phyloP scores from a whole-genome alignment of 2,329 filamentous ascomycete species.

The Fonsecaea erecta region DNA sequence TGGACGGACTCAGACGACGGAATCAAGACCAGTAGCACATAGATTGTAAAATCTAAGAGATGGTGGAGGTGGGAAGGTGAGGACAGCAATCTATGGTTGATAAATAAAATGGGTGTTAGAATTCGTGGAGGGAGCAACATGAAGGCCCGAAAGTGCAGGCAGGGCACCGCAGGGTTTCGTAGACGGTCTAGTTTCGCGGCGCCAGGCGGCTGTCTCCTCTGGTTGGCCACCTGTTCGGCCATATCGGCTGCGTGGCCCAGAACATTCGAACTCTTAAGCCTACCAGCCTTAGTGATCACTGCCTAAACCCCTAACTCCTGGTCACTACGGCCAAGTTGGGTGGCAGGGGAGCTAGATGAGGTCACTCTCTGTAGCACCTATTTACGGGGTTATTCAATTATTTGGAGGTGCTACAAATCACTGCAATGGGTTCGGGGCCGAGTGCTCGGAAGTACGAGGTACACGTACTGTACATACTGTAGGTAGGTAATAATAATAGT shows the following conservation, averaged over 20 bases:
- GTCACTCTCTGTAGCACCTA: neutral
- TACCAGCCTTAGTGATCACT: constrained; percentile 4
- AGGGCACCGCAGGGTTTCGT: neutral
- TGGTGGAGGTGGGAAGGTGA: constrained; percentile 1
- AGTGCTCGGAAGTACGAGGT: neutral
- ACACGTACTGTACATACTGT: too few relatives aligned
- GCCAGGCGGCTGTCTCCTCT: neutral
- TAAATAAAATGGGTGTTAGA: constrained; percentile 16
- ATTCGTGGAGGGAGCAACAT: constrained; percentile 1
- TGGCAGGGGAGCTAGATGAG: constrained; percentile 2
- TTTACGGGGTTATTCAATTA: neutral
- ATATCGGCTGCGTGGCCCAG: constrained; percentile 18
- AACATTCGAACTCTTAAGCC: constrained; percentile 10
- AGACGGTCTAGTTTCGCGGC: neutral
- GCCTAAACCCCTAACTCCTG: constrained; percentile 12
- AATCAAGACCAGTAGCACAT: constrained; percentile 11
- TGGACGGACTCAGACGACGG: constrained; percentile 1
- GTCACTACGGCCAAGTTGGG: neutral
- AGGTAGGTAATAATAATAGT: neutral
- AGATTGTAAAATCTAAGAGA: constrained; percentile 9
- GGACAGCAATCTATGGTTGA: constrained; percentile 9
- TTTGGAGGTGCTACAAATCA: neutral
- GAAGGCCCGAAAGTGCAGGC: constrained; percentile 2
- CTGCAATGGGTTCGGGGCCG: neutral
- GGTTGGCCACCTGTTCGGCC: constrained; percentile 14